These are phyloP conservation scores for Scutellaria baicalensis DNA, from an alignment of 257 asterid genomes.

Conservation along the genomic window DNA sequence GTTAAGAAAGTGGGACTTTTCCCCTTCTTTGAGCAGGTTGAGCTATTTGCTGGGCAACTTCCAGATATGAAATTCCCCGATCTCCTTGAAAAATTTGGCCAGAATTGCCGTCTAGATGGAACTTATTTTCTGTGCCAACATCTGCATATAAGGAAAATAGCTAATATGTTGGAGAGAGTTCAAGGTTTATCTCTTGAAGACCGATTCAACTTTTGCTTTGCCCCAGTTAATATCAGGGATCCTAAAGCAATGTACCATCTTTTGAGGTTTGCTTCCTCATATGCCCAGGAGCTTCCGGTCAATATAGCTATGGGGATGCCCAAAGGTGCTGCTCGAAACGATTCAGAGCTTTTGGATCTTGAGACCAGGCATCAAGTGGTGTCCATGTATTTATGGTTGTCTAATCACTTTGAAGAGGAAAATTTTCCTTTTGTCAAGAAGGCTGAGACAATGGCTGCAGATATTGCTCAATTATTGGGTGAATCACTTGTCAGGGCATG, in stretches of 20 bases:
- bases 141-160: slow-evolving; percentile 65
- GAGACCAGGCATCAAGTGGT: slow-evolving; percentile 89
- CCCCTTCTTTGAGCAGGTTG: slow-evolving; percentile 89
- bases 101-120: slow-evolving; percentile 68
- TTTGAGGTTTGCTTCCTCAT: slow-evolving; percentile 64
- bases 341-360: slow-evolving; percentile 91
- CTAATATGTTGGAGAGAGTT: slow-evolving; percentile 77
- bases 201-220: slow-evolving; percentile 89
- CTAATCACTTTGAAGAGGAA: slow-evolving; percentile 75
- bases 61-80: slow-evolving; percentile 46
- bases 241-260: slow-evolving; percentile 95
- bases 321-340: slow-evolving; percentile 65
- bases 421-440: slow-evolving; percentile 66
- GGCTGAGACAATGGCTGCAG: slow-evolving; percentile 83
- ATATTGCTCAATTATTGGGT: slow-evolving; percentile 73
- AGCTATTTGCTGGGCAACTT: slow-evolving; percentile 75
- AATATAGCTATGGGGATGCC: slow-evolving; percentile 91
- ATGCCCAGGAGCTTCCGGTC: slow-evolving; percentile 71
- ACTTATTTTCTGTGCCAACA: slow-evolving; percentile 75
- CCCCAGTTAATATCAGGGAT: slow-evolving; percentile 82
- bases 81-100: slow-evolving; percentile 72
- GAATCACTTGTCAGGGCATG: slow-evolving; percentile 63
- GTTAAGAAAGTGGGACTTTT: slow-evolving; percentile 86
- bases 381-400: slow-evolving; percentile 91
- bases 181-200: slow-evolving; percentile 75